A percentile compares a stretch with the other conserved stretches of the same genome.
These are phyloP conservation scores for Yamadazyma spencermartinsiae DNA, from an alignment of 1,139 yeast species.

Conservation along the genomic window DNA sequence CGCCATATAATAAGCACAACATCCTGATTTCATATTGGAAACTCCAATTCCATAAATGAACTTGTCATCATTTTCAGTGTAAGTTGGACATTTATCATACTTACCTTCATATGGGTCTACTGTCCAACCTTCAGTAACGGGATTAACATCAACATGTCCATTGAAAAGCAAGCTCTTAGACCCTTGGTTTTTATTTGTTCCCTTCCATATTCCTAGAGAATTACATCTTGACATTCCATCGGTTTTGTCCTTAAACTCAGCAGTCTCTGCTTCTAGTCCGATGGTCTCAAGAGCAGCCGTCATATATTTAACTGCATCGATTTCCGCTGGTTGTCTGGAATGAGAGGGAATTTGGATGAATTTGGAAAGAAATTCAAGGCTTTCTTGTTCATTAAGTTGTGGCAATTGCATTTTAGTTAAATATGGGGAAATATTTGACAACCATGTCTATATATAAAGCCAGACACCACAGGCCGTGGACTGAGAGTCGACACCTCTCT, in stretches of 20 bases:
- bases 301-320: slow-evolving; percentile 23
- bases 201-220: slow-evolving; percentile 25
- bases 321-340: slow-evolving; percentile 21
- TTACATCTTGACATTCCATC: slow-evolving; percentile 23
- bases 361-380: slow-evolving; percentile 22
- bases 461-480: no score
- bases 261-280: slow-evolving; percentile 21
- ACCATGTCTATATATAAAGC: no score
- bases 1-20: slow-evolving; percentile 28
- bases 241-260: slow-evolving; percentile 19
- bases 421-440: neutral
- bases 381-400: slow-evolving; percentile 17
- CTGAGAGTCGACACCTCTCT: no score
- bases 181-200: slow-evolving; percentile 15
- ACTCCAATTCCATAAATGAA: slow-evolving; percentile 26
- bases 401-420: slow-evolving; percentile 15
- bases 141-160: slow-evolving; percentile 28
- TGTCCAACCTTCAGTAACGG: slow-evolving; percentile 28
- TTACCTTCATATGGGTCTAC: slow-evolving; percentile 25
- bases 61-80: slow-evolving; percentile 11
- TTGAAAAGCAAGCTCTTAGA: slow-evolving; percentile 22
- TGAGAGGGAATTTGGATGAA: slow-evolving; percentile 26
- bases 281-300: slow-evolving; percentile 19
- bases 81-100: slow-evolving; percentile 15
- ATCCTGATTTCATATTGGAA: slow-evolving; percentile 27